phyloP scores from a whole-genome alignment of 371 early-diverging fungal genomes.

The Dichotomocladium elegans region DNA sequence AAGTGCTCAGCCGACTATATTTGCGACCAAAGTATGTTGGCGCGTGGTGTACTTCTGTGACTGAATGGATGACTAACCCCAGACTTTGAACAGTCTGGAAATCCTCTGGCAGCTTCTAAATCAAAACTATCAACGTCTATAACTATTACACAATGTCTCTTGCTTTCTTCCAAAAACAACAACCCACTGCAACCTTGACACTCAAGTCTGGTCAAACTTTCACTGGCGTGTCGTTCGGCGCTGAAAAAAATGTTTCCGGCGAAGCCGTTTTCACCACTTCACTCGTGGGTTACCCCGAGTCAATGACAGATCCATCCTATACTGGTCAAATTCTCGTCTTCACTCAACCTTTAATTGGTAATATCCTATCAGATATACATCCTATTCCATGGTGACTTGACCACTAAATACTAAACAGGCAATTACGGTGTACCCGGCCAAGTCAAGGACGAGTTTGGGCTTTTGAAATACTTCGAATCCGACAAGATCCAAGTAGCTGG shows the following conservation, averaged over 20 bases:
- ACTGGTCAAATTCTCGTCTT: constrained; percentile 94
- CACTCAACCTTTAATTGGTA: constrained; percentile 92
- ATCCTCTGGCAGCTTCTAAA: constrained; percentile 36
- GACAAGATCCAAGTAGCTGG: constrained; percentile 87
- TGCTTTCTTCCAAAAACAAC: constrained; percentile 3
- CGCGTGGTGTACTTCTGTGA: not conserved
- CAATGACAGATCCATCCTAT: constrained; percentile 95
- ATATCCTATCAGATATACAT: too few species aligned
- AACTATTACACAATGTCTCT: not conserved
- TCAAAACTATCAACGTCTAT: constrained; percentile 1
- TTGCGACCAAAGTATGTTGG: constrained; percentile 69
- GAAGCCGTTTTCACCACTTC: constrained; percentile 91
- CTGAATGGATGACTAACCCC: not conserved
- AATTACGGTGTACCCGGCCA: constrained; percentile 96
- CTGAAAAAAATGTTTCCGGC: constrained; percentile 52
- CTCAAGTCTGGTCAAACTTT: constrained; percentile 75
- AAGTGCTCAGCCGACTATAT: constrained; percentile 82
- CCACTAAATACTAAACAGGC: constrained; percentile 2
- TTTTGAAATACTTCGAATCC: constrained; percentile 91
- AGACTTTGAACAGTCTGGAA: constrained; percentile 50
- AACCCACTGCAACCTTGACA: constrained; percentile 62
- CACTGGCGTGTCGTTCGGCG: constrained; percentile 77
- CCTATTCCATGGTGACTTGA: not conserved
- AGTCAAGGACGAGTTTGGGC: constrained; percentile 69
- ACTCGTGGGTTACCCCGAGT: constrained; percentile 93